A percentile compares a stretch with the other conserved stretches of the same genome.
Conservation (phyloP, 2,329 filamentous ascomycete species). For the Colletotrichum musicola region DNA sequence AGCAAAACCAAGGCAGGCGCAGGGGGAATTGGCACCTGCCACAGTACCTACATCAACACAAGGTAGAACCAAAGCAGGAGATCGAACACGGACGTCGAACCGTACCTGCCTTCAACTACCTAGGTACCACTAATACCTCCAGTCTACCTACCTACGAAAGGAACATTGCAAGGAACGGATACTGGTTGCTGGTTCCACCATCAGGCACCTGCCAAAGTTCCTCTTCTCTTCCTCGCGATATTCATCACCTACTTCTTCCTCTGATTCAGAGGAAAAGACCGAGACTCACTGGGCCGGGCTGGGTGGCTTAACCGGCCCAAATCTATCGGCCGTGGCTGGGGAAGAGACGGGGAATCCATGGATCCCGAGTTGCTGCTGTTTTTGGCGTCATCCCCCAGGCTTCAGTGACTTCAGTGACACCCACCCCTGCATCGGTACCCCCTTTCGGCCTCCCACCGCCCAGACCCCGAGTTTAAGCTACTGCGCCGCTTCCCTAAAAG, state of each 20-base stretch:
- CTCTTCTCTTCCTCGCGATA: no score
- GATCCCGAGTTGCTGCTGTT: constrained; percentile 7
- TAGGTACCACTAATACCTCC: background rate
- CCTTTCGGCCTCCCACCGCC: background rate
- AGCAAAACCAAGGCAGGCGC: background rate
- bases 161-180: background rate
- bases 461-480: background rate
- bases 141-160: background rate
- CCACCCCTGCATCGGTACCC: background rate
- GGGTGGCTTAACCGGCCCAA: no score
- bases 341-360: background rate
- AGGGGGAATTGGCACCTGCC: background rate
- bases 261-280: background rate
- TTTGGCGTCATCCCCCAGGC: constrained; percentile 22
- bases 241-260: background rate
- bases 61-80: background rate
- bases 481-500: background rate
- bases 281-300: no score
- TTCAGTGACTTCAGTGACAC: constrained; percentile 1
- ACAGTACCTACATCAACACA: no score
- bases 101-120: background rate
- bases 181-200: constrained; percentile 1
- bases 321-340: background rate
- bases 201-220: constrained; percentile 14
- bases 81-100: background rate